Evolutionary conservation across 768 basidiomycete genomes (phyloP), one percentile per base, ranked within the genome.

Genomic region (Hortiboletus flavorubellus): DNA sequence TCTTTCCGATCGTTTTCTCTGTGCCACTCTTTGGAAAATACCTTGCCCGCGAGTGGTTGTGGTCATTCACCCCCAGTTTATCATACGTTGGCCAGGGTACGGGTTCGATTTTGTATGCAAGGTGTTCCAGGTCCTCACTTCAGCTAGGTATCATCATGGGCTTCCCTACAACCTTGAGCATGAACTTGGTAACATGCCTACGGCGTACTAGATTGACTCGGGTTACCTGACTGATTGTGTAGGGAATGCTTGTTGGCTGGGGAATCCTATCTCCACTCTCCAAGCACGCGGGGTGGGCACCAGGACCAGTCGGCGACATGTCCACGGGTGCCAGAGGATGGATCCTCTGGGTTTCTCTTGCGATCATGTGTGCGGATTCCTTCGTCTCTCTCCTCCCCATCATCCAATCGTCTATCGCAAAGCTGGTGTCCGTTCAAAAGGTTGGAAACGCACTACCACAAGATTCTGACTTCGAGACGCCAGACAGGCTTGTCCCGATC

Each of bases 161-260:
- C 5, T 92, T 95, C 64, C 89, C 93, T 0, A 96, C 93, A 0
- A 95, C 95, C 0, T 64, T 95, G 35, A 91, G 89, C 67, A 98
- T 98, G 95, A 95, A 87, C 61, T 70, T 93, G 54, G 91, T 91
- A 63, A 66, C 14, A 8, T 45, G n/a, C 47, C 14, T 79, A 69
- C 21, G 16, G 14, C 16, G 26, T 56, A 45, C 33, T 38, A 2
- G 46, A 23, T 18, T 29, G 49, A 14, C 7, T 23, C 16, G 30
- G n/a, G 30, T n/a, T 21, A 47, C 59, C 58, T 61, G 12, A 56
- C 37, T 9, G 2, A 11, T 40, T 11, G 5, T 37, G 18, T 60
- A 92, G 90, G 94, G 96, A 30, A 98, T 97, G 96, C 60, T 98
- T n/a, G 85, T 89, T 10, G 96, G 96, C 9, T 98, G 96, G 96